Conservation (phyloP, 805 yeast species). For the Saturnispora dispora region DNA sequence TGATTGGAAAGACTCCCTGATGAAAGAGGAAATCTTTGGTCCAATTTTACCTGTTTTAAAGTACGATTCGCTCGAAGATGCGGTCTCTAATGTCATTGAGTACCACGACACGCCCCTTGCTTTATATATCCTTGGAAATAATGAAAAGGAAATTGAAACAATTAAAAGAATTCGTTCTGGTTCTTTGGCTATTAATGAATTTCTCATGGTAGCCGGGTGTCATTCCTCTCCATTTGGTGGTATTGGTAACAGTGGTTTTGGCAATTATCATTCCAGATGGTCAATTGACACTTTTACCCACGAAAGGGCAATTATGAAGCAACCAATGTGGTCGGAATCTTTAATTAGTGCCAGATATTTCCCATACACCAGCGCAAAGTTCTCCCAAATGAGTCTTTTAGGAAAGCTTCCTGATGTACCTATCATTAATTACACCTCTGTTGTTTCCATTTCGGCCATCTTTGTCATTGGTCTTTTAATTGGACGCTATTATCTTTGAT, state of each 20-base stretch:
- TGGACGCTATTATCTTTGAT: constrained; percentile 3
- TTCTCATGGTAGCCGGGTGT: constrained; percentile 60
- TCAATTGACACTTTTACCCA: constrained; percentile 72
- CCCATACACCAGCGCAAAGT: constrained; percentile 38
- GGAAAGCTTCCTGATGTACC: constrained; percentile 14
- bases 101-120: constrained; percentile 76
- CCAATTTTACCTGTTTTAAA: constrained; percentile 73
- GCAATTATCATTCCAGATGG: constrained; percentile 69
- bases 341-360: constrained; percentile 53
- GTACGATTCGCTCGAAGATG: constrained; percentile 33
- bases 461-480: constrained; percentile 9
- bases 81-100: constrained; percentile 34
- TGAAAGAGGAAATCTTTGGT: constrained; percentile 75
- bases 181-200: constrained; percentile 58
- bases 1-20: constrained; percentile 54
- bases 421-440: not conserved
- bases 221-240: constrained; percentile 80
- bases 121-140: constrained; percentile 53
- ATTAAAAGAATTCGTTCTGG: constrained; percentile 64
- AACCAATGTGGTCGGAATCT: constrained; percentile 59
- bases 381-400: constrained; percentile 7
- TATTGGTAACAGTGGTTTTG: constrained; percentile 74
- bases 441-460: not conserved
- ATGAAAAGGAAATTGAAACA: constrained; percentile 37
- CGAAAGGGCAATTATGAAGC: constrained; percentile 55